Evolutionary conservation across 192 early-diverging fungal genomes (phyloP).

Genomic region (Mortierella alpina): DNA sequence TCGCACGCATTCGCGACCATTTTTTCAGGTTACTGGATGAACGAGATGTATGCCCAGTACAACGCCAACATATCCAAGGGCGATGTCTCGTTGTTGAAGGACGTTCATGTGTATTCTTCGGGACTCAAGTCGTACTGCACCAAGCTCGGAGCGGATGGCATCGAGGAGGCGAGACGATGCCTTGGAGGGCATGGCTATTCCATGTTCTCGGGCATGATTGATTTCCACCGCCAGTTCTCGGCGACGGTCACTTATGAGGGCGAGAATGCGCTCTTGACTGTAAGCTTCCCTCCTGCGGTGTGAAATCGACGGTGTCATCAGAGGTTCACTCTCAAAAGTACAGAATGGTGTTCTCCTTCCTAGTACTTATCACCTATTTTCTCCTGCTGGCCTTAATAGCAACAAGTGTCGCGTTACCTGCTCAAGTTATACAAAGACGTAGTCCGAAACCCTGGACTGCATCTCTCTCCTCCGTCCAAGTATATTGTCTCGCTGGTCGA

Average conservation of each 20-base stretch:
- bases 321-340: not conserved
- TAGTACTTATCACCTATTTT: not conserved
- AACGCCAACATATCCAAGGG: constrained; percentile 60
- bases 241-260: constrained; percentile 72
- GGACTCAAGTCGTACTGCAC: constrained; percentile 89
- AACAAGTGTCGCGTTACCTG: constrained; percentile 82
- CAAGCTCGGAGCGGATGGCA: constrained; percentile 38
- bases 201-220: constrained; percentile 72
- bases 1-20: constrained; percentile 59
- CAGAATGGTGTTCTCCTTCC: not conserved
- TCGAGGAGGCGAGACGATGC: constrained; percentile 42
- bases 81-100: constrained; percentile 68
- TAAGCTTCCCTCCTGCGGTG: constrained; percentile 1
- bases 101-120: constrained; percentile 74
- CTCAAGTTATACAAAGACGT: constrained; percentile 67
- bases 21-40: constrained; percentile 68
- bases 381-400: constrained; percentile 33
- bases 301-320: no score
- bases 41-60: constrained; percentile 63
- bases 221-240: constrained; percentile 69
- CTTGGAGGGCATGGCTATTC: constrained; percentile 73
- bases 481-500: constrained; percentile 33
- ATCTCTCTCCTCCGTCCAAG: constrained; percentile 40
- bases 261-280: constrained; percentile 70
- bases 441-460: constrained; percentile 15